These are phyloP conservation scores for Brettanomyces naardenensis DNA, from an alignment of 805 yeast genomes.

Conservation along the genomic window DNA sequence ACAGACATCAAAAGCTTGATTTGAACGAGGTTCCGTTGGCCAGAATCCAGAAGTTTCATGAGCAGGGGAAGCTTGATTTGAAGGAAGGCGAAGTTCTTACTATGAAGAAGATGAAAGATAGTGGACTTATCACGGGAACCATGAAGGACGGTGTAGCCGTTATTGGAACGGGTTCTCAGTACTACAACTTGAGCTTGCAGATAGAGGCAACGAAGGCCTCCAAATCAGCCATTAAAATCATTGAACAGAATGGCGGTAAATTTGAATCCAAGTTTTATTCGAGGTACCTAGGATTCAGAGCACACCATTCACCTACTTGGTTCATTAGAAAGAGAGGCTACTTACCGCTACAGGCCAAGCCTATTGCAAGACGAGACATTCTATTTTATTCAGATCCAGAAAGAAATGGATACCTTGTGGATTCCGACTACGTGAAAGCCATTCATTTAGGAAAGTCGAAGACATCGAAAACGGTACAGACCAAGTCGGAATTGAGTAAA, in stretches of 20 bases:
- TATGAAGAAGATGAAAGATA: conserved; percentile 67
- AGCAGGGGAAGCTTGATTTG: conserved; percentile 54
- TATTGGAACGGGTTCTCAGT: conserved; percentile 54
- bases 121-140: conserved; percentile 66
- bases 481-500: not conserved
- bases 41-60: conserved; percentile 63
- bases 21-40: conserved; percentile 56
- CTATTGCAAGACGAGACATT: conserved; percentile 74
- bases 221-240: conserved; percentile 57
- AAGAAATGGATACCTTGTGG: conserved; percentile 64
- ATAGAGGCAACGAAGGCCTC: conserved; percentile 85
- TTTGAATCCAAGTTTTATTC: conserved; percentile 68
- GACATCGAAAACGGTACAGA: conserved; percentile 8
- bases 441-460: conserved; percentile 15
- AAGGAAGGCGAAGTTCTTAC: conserved; percentile 56
- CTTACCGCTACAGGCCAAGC: conserved; percentile 79
- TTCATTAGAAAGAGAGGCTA: conserved; percentile 66
- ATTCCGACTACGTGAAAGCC: conserved; percentile 29
- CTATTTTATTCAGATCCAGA: conserved; percentile 64
- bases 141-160: conserved; percentile 76
- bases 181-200: conserved; percentile 50
- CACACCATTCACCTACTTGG: conserved; percentile 69
- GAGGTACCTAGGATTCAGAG: conserved; percentile 54
- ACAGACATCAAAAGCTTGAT: conserved; percentile 48
- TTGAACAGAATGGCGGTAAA: conserved; percentile 67